A percentile compares a stretch with the other conserved stretches of the same genome.
phyloP scores from a whole-genome alignment of 2,329 filamentous ascomycete species.

The Didymellaceae sp. region DNA sequence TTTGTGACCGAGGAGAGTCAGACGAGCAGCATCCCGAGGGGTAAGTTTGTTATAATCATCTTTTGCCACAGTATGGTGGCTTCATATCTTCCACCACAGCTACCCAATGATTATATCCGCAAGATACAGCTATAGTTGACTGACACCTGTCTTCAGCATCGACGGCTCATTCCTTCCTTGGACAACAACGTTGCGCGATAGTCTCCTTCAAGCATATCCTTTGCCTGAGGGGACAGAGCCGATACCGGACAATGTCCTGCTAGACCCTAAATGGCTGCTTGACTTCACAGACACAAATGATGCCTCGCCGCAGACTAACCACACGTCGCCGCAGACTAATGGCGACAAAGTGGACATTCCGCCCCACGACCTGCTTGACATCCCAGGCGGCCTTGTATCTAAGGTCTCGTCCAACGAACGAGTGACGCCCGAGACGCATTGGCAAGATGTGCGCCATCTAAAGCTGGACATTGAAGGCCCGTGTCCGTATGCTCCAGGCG shows the following conservation, averaged over 20 bases:
- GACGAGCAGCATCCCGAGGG: slow-evolving; percentile 95
- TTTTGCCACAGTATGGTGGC: not conserved
- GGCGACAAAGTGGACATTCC: slow-evolving; percentile 29
- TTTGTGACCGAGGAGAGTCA: slow-evolving; percentile 81
- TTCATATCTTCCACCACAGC: not conserved
- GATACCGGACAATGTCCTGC: slow-evolving; percentile 74
- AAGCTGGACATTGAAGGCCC: slow-evolving; percentile 59
- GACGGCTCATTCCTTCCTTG: slow-evolving; percentile 84
- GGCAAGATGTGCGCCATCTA: slow-evolving; percentile 92
- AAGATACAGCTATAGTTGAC: not conserved
- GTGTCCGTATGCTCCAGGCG: slow-evolving; percentile 70
- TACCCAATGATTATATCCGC: no score
- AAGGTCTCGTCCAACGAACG: slow-evolving; percentile 70
- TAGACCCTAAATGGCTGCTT: slow-evolving; percentile 77
- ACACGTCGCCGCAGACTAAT: slow-evolving; percentile 6
- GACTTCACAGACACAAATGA: slow-evolving; percentile 43
- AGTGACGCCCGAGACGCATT: slow-evolving; percentile 78
- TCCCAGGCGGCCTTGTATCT: slow-evolving; percentile 64
- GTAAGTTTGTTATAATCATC: slow-evolving; percentile 56
- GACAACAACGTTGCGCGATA: slow-evolving; percentile 70
- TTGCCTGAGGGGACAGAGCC: slow-evolving; percentile 70
- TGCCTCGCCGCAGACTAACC: slow-evolving; percentile 1
- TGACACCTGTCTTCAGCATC: slow-evolving; percentile 60
- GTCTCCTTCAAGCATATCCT: slow-evolving; percentile 72
- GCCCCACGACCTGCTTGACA: slow-evolving; percentile 59